phyloP scores from a whole-genome alignment of 2,329 filamentous ascomycete species.

The Cordyceps cicadae region DNA sequence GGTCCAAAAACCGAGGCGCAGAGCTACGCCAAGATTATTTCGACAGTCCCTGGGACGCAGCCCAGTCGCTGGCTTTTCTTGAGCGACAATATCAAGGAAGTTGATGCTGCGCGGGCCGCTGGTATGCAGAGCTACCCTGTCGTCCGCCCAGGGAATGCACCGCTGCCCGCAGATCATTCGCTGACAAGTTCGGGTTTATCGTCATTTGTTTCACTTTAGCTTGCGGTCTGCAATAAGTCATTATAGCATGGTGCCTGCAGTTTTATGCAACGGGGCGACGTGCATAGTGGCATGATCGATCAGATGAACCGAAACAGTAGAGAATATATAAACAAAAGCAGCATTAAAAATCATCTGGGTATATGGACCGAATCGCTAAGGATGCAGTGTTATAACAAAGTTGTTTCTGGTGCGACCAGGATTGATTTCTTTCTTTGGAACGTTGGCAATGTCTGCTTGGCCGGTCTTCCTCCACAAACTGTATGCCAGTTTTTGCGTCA shows the following conservation, averaged over 20 bases:
- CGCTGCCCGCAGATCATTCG: conserved; percentile 42
- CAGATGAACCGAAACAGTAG: not conserved
- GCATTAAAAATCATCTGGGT: not conserved
- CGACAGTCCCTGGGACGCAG: conserved; percentile 32
- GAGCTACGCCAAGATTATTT: conserved; percentile 61
- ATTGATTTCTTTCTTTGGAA: conserved; percentile 64
- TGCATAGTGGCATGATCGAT: not conserved
- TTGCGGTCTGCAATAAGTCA: not conserved
- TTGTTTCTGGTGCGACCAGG: conserved; percentile 77
- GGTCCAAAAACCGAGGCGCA: conserved; percentile 59
- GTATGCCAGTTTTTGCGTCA: conserved; percentile 77
- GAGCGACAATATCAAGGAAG: conserved; percentile 69
- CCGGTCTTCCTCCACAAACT: conserved; percentile 64
- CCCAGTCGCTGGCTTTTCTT: conserved; percentile 61
- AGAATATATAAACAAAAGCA: not conserved
- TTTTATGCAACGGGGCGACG: not conserved
- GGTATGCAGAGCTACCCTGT: conserved; percentile 58
- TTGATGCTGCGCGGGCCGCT: conserved; percentile 51
- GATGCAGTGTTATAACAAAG: conserved; percentile 67
- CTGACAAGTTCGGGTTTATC: conserved; percentile 26
- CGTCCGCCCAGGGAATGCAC: conserved; percentile 61
- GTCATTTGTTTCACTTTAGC: conserved; percentile 1
- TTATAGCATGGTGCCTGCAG: not conserved
- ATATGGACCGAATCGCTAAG: conserved; percentile 1
- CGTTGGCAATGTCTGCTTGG: not conserved